Conservation (phyloP, 352 stramenopile genomes). For the Globisporangium barbulae region DNA sequence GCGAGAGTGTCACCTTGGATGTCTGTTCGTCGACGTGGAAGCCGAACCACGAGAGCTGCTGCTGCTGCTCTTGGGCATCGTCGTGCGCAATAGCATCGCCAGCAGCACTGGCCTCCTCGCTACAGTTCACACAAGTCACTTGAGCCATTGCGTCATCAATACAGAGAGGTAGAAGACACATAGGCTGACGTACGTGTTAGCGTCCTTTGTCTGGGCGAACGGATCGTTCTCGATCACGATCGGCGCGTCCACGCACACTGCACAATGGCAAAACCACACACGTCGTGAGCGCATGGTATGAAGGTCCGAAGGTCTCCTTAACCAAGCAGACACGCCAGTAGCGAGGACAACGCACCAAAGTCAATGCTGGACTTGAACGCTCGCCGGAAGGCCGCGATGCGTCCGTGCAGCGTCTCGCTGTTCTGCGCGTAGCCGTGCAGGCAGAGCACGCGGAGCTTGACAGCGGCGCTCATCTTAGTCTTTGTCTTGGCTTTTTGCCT, state of each 20-base stretch:
- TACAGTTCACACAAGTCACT: not conserved
- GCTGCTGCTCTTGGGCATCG: conserved; percentile 23
- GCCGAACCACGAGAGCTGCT: conserved; percentile 75
- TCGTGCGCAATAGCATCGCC: conserved; percentile 23
- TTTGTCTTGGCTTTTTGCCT: not conserved
- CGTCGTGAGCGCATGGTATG: not conserved
- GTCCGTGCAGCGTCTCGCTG: conserved; percentile 61
- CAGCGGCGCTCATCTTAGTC: conserved; percentile 22
- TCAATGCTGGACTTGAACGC: conserved; percentile 77
- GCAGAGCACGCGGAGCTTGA: conserved; percentile 77
- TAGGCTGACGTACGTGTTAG: conserved; percentile 26
- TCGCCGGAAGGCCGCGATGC: conserved; percentile 68
- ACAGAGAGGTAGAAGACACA: conserved; percentile 4
- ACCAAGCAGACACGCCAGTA: not conserved
- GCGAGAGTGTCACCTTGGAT: conserved; percentile 36
- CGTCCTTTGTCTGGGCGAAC: conserved; percentile 43
- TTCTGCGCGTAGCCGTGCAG: conserved; percentile 84
- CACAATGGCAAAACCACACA: conserved; percentile 7
- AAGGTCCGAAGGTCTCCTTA: not conserved
- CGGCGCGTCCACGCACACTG: conserved; percentile 76
- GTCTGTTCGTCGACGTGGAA: conserved; percentile 48
- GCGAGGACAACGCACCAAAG: conserved; percentile 49
- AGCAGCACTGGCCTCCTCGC: not conserved
- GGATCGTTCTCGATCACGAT: conserved; percentile 72
- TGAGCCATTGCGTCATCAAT: not conserved